Conservation (phyloP, 1,139 yeast genomes). For the Saccharomyces uvarum region DNA sequence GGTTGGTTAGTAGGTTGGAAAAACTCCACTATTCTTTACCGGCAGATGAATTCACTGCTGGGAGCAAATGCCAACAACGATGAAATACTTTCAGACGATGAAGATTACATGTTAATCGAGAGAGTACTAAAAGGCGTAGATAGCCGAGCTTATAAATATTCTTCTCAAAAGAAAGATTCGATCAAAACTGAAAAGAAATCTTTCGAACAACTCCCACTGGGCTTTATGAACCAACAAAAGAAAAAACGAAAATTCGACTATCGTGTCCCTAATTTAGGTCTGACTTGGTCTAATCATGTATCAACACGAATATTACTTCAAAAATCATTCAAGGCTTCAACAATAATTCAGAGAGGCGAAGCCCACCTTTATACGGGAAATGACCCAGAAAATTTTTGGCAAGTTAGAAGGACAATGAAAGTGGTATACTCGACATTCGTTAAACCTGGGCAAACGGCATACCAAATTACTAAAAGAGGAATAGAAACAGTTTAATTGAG, state of each 20-base stretch:
- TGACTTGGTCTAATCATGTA: constrained; percentile 39
- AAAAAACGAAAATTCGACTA: constrained; percentile 24
- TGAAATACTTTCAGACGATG: constrained; percentile 29
- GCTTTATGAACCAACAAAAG: background rate
- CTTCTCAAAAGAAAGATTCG: background rate
- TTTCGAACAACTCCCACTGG: background rate
- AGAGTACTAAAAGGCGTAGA: constrained; percentile 2
- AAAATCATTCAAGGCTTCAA: constrained; percentile 31
- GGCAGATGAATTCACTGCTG: constrained; percentile 23
- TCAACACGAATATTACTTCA: constrained; percentile 36
- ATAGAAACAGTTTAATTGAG: constrained; percentile 16
- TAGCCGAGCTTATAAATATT: background rate
- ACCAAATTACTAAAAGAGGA: constrained; percentile 30
- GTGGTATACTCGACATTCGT: constrained; percentile 36
- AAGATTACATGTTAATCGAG: constrained; percentile 26
- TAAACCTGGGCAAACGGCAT: constrained; percentile 21
- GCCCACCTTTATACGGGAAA: constrained; percentile 18
- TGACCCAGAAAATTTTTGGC: constrained; percentile 29
- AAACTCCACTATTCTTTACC: constrained; percentile 32
- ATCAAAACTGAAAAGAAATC: background rate
- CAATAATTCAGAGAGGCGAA: constrained; percentile 26
- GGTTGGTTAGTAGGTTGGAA: constrained; percentile 80
- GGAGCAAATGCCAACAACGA: constrained; percentile 7
- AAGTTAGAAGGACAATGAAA: constrained; percentile 32
- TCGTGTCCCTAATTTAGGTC: constrained; percentile 38